phyloP scores from a whole-genome alignment of 1,139 yeast species.

The Debaryomycetaceae sp. region DNA sequence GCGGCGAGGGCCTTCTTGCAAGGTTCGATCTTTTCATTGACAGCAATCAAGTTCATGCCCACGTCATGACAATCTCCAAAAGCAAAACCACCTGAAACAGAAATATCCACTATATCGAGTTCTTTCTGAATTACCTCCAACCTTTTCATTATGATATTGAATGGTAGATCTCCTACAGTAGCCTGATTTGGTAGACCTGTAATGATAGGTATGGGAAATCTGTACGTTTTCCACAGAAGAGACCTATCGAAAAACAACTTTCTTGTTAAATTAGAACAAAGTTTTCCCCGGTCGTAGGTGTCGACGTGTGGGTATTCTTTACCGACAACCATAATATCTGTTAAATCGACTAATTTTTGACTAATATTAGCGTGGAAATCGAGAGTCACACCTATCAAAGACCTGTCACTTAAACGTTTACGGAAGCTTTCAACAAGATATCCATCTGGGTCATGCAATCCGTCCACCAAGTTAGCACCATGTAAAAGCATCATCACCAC shows the following conservation, averaged over 20 bases:
- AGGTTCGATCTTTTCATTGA: constrained; percentile 1
- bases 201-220: constrained; percentile 5
- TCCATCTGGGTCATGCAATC: constrained; percentile 7
- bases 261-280: constrained; percentile 3
- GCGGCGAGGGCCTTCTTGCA: constrained; percentile 6
- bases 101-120: constrained; percentile 3
- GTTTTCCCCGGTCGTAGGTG: constrained; percentile 5
- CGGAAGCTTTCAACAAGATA: constrained; percentile 5
- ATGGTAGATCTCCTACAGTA: constrained; percentile 6
- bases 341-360: constrained; percentile 2
- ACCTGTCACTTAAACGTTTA: constrained; percentile 2
- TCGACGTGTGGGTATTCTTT: constrained; percentile 9
- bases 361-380: constrained; percentile 10
- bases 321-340: constrained; percentile 6
- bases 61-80: constrained; percentile 9
- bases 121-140: constrained; percentile 3
- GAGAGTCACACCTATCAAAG: constrained; percentile 7
- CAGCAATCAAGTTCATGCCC: constrained; percentile 7
- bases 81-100: constrained; percentile 8
- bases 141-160: constrained; percentile 1
- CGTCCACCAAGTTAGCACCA: constrained; percentile 8
- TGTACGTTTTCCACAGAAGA: neutral
- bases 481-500: constrained; percentile 8
- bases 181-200: constrained; percentile 7
- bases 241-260: no score